These are phyloP conservation scores for Lentinus brumalis DNA, from an alignment of 768 basidiomycete species.

Conservation along the genomic window DNA sequence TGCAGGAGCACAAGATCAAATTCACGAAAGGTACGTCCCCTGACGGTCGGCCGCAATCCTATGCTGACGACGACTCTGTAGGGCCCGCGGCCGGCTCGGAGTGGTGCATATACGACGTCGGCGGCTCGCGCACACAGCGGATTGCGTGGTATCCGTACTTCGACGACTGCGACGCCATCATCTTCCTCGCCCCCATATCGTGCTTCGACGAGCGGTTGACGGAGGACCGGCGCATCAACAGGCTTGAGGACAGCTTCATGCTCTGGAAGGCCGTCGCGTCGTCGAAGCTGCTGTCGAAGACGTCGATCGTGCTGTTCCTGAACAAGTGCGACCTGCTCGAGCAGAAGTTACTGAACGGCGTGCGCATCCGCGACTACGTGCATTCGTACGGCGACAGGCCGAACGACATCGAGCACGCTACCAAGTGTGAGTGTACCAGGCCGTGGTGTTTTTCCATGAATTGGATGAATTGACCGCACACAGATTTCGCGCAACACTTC, in stretches of 20 bases:
- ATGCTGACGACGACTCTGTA: slow-evolving; percentile 17
- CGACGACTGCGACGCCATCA: slow-evolving; percentile 83
- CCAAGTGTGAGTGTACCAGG: slow-evolving; percentile 54
- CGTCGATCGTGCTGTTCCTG: slow-evolving; percentile 41
- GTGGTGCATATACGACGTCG: slow-evolving; percentile 83
- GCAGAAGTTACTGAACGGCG: slow-evolving; percentile 69
- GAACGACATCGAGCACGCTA: slow-evolving; percentile 69
- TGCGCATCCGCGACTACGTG: slow-evolving; percentile 66
- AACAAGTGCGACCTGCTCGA: slow-evolving; percentile 69
- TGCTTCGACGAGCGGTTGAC: slow-evolving; percentile 81
- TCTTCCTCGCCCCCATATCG: slow-evolving; percentile 80
- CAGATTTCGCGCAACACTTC: slow-evolving; percentile 82
- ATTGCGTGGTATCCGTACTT: slow-evolving; percentile 84
- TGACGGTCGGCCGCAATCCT: not conserved
- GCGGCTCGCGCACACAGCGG: slow-evolving; percentile 67
- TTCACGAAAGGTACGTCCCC: slow-evolving; percentile 61
- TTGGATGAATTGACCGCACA: slow-evolving; percentile 7
- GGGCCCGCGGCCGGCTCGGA: slow-evolving; percentile 57
- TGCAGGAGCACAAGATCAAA: slow-evolving; percentile 72
- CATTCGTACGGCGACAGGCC: slow-evolving; percentile 73
- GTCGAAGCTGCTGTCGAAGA: slow-evolving; percentile 32
- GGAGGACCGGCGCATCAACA: slow-evolving; percentile 71
- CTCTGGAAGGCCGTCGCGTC: slow-evolving; percentile 33
- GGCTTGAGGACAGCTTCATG: slow-evolving; percentile 46
- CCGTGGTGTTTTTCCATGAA: not conserved